These are phyloP conservation scores for Hemerocallis citrina DNA, from an alignment of 106 monocot genomes.

Conservation along the genomic window DNA sequence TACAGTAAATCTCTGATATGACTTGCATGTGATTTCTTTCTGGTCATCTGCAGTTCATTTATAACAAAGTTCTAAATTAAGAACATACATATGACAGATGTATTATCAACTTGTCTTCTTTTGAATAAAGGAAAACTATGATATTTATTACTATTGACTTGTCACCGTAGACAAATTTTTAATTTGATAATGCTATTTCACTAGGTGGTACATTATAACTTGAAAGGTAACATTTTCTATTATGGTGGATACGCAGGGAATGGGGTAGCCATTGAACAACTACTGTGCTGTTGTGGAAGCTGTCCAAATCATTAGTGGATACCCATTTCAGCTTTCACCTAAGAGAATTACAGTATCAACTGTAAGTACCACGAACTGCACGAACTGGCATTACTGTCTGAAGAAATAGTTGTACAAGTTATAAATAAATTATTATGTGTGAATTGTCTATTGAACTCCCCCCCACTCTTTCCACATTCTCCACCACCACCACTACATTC, in stretches of 20 bases:
- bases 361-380: slow-evolving; percentile 59
- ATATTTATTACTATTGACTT: too few species aligned
- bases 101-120: too few species aligned
- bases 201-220: neutral
- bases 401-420: too few species aligned
- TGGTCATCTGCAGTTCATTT: neutral
- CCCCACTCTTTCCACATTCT: too few species aligned
- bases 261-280: slow-evolving; percentile 99
- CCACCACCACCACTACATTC: too few species aligned
- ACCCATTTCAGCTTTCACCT: slow-evolving; percentile 87
- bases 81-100: too few species aligned
- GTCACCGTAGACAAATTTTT: neutral
- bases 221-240: neutral
- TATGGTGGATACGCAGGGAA: slow-evolving; percentile 58
- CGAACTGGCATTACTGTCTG: too few species aligned
- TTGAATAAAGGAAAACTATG: too few species aligned
- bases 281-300: slow-evolving; percentile 81
- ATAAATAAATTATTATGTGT: too few species aligned
- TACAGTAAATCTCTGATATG: slow-evolving; percentile 14
- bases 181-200: neutral
- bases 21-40: neutral
- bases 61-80: too few species aligned
- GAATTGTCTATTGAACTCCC: too few species aligned
- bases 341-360: slow-evolving; percentile 95
- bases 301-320: slow-evolving; percentile 51